Evolutionary conservation across 176 grass and related monocot genomes (phyloP).

Genomic region (Stipa capillata): DNA sequence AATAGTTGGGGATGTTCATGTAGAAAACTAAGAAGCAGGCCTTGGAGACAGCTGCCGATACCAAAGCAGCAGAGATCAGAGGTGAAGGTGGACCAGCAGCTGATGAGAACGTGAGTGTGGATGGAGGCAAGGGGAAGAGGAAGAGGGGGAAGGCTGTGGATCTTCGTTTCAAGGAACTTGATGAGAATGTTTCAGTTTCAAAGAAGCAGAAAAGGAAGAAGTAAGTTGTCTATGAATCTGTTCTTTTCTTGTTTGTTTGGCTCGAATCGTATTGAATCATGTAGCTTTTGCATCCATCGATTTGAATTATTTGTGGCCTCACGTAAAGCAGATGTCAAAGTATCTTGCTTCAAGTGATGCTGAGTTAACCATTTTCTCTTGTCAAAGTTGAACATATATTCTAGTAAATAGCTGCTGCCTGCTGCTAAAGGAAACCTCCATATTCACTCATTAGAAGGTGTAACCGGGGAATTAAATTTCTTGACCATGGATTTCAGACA

Average conservation of each 20-base stretch:
- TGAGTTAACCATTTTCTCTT: not conserved
- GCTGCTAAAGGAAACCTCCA: not conserved
- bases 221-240: conserved; percentile 33
- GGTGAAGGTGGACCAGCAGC: not conserved
- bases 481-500: conserved; percentile 25
- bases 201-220: conserved; percentile 91
- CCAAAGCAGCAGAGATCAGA: not conserved
- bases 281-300: not conserved
- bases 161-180: conserved; percentile 73
- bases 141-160: conserved; percentile 50
- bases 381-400: not conserved
- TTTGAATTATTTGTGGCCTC: not conserved
- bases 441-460: not conserved
- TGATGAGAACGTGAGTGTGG: not conserved
- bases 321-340: not conserved
- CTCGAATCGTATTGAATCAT: not conserved
- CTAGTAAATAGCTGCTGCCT: not conserved
- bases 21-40: conserved; percentile 27
- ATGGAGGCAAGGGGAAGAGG: conserved; percentile 32
- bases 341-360: not conserved
- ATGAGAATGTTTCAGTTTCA: conserved; percentile 21
- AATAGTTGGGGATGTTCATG: not conserved
- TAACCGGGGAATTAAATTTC: not conserved
- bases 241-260: not conserved
- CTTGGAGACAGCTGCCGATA: not conserved